Evolutionary conservation across 768 basidiomycete species (phyloP), one percentile per base, ranked within the genome.

Genomic region (Multifurca ochricompacta): DNA sequence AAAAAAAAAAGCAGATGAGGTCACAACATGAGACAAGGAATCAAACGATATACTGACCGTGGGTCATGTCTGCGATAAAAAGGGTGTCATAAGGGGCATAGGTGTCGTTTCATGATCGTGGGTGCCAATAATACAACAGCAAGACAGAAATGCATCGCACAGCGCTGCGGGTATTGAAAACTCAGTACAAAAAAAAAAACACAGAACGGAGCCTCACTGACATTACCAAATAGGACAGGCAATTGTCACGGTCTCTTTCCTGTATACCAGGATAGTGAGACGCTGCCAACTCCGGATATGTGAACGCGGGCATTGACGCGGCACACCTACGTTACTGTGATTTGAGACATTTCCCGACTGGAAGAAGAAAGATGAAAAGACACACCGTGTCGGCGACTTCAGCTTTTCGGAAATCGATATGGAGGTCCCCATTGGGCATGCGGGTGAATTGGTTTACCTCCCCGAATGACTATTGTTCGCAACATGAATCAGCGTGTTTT

Each of bases 301-400:
- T 77, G 73, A 1, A 90, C 87, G 64, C 78, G 78, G 47, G 87
- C 87, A 59, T 85, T 81, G 54, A 90, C 68, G 36, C 87, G 85
- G 64, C 87, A 90, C 2, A 88, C 86, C 86, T 88, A 54, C 14
- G 37, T 30, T 30, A 54, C 11, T 27, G 14, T 21, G 64, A 53
- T 61, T 61, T 61, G 35, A 63, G 55, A 31, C 42, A 32, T 28
- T 43, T 58, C 25, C 10, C 6, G 13, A 41, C 14, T 48, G 23
- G 31, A 16, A 35, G 14, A 4, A 28, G 16, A 28, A 23, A 42
- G 9, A 35, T 27, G 27, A 10, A n/a, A 52, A 47, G 47, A 73
- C 82, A 25, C 65, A 88, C 87, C 6, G 84, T 89, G 59, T 89
- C 87, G 19, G 87, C 87, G 9, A 90, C 87, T 54, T 89, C 87